Evolutionary conservation across 2,329 filamentous ascomycete species (phyloP).

Genomic region (Cladosporium sphaerospermum): DNA sequence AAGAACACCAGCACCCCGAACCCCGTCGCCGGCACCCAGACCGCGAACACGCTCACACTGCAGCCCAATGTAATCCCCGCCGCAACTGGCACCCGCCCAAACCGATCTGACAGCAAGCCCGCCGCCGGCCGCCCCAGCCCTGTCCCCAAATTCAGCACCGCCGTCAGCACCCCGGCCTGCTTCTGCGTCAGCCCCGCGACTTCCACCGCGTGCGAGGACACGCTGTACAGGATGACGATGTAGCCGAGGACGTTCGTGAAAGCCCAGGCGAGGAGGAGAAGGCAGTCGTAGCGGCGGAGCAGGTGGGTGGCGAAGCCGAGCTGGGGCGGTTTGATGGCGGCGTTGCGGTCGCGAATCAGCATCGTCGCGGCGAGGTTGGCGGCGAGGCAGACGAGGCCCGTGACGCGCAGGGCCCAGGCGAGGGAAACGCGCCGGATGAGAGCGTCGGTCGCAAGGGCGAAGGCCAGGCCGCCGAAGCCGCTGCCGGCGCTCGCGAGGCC

Average conservation of each 20-base stretch:
- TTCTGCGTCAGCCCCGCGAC: conserved; percentile 34
- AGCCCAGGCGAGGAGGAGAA: conserved; percentile 35
- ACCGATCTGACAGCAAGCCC: conserved; percentile 41
- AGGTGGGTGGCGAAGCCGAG: conserved; percentile 31
- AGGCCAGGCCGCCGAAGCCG: conserved; percentile 36
- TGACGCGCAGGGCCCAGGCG: conserved; percentile 39
- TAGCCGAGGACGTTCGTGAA: conserved; percentile 45
- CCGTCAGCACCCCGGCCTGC: conserved; percentile 38
- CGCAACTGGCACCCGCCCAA: conserved; percentile 39
- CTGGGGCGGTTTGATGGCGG: conserved; percentile 29
- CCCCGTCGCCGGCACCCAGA: conserved; percentile 43
- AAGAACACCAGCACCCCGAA: conserved; percentile 42
- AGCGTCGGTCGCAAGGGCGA: conserved; percentile 30
- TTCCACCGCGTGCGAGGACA: conserved; percentile 43
- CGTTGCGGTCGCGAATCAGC: conserved; percentile 28
- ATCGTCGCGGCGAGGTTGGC: conserved; percentile 27
- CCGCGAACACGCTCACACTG: conserved; percentile 34
- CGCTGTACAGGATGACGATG: conserved; percentile 41
- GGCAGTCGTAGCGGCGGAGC: conserved; percentile 27
- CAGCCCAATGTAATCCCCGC: conserved; percentile 36
- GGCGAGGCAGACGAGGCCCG: conserved; percentile 27
- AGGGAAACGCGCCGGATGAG: conserved; percentile 34
- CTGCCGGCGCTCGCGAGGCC: conserved; percentile 36
- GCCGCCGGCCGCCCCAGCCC: conserved; percentile 43
- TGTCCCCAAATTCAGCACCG: conserved; percentile 43